Conservation (phyloP, 2,329 filamentous ascomycete species). For the Fonsecaea multimorphosa region DNA sequence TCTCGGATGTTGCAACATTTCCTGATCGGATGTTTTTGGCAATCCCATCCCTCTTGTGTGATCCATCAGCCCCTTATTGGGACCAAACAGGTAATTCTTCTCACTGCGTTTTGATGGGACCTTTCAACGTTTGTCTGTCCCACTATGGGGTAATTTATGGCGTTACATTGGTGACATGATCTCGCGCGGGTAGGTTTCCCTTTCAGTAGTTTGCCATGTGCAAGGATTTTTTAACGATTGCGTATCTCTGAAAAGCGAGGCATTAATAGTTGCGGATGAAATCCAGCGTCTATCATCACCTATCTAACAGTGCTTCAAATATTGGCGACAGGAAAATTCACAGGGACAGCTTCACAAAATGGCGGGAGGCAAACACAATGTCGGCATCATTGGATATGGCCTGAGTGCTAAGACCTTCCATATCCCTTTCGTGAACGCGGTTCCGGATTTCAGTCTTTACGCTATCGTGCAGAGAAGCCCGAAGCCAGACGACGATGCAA, state of each 20-base stretch:
- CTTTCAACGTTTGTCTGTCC: background rate
- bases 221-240: background rate
- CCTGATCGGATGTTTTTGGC: background rate
- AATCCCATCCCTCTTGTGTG: background rate
- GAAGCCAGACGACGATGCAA: conserved; percentile 68
- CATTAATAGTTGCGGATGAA: background rate
- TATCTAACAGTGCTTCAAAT: background rate
- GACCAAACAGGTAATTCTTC: background rate
- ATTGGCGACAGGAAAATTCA: background rate
- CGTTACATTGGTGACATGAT: conserved; percentile 2
- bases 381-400: conserved; percentile 66
- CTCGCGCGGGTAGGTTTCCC: background rate
- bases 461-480: conserved; percentile 78
- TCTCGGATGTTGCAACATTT: background rate
- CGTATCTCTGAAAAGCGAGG: background rate
- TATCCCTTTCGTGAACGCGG: conserved; percentile 74
- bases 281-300: background rate
- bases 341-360: conserved; percentile 39
- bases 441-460: conserved; percentile 70
- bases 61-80: too few species aligned
- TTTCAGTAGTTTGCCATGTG: background rate
- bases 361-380: conserved; percentile 56
- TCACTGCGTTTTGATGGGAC: background rate
- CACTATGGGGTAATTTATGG: background rate
- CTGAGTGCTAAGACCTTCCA: conserved; percentile 79